A percentile compares a stretch with the other conserved stretches of the same genome.
Conservation (phyloP, 768 basidiomycete species). For the Lentinula lateritia region DNA sequence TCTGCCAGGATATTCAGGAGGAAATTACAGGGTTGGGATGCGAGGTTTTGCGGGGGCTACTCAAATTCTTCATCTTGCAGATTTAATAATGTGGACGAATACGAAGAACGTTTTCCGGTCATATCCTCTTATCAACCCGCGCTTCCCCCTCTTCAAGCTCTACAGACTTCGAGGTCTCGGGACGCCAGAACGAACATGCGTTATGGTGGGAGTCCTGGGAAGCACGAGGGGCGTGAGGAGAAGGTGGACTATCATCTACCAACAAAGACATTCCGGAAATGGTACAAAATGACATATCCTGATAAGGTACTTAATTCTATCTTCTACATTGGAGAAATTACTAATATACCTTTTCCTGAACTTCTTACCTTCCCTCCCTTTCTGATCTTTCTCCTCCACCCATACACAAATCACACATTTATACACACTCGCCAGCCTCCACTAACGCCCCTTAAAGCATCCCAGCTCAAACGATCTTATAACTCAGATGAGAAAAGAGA, state of each 20-base stretch:
- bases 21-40: background rate
- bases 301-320: background rate
- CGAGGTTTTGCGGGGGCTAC: background rate
- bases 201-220: background rate
- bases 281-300: background rate
- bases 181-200: background rate
- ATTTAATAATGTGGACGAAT: background rate
- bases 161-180: background rate
- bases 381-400: background rate
- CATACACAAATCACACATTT: no score
- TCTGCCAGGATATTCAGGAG: background rate
- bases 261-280: constrained; percentile 1
- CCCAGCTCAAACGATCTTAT: background rate
- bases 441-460: background rate
- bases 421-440: background rate
- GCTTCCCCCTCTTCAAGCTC: constrained; percentile 4
- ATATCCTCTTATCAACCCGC: constrained; percentile 2
- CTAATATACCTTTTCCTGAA: background rate
- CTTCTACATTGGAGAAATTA: background rate
- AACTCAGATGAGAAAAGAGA: background rate
- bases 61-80: background rate
- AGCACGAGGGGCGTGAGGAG: no score
- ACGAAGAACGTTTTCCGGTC: background rate
- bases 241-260: background rate
- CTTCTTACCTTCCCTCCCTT: background rate